Percentiles rank a stretch among this genome's conserved stretches.
These are phyloP conservation scores for Phytophthora hibernalis DNA, from an alignment of 352 stramenopile genomes.

Conservation along the genomic window DNA sequence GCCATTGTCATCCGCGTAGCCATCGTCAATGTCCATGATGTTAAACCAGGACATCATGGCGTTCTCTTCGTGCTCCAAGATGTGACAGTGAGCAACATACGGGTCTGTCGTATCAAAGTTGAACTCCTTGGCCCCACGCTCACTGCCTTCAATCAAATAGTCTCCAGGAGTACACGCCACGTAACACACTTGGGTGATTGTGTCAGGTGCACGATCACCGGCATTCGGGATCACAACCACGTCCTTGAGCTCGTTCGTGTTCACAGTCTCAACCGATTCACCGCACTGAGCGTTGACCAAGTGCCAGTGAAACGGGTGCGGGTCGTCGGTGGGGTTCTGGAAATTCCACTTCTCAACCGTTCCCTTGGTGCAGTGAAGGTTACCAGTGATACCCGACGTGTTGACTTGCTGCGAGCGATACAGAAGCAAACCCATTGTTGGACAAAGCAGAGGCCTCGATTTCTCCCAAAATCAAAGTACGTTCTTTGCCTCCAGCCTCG, in stretches of 20 bases:
- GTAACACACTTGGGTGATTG: constrained; percentile 73
- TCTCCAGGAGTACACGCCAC: constrained; percentile 74
- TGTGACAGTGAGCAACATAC: constrained; percentile 80
- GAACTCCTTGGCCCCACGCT: constrained; percentile 56
- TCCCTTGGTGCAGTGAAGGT: constrained; percentile 67
- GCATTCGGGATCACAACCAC: constrained; percentile 77
- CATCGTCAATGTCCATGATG: constrained; percentile 53
- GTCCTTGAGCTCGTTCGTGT: constrained; percentile 77
- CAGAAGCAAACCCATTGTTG: constrained; percentile 40
- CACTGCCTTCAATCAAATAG: constrained; percentile 58
- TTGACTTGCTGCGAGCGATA: constrained; percentile 68
- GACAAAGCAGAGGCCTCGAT: constrained; percentile 62
- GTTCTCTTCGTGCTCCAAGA: constrained; percentile 82
- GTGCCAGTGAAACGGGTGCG: constrained; percentile 85
- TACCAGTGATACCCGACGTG: constrained; percentile 47
- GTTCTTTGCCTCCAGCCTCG: constrained; percentile 58
- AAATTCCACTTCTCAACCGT: constrained; percentile 87
- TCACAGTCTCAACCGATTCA: constrained; percentile 59
- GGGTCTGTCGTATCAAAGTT: constrained; percentile 71
- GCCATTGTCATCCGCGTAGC: constrained; percentile 52
- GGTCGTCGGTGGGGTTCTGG: constrained; percentile 81
- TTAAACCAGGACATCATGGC: constrained; percentile 77
- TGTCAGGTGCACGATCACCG: constrained; percentile 37
- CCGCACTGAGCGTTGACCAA: constrained; percentile 81
- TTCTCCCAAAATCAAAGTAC: constrained; percentile 62